phyloP scores from a whole-genome alignment of 257 asterid species.

The Thymus mandschuricus region DNA sequence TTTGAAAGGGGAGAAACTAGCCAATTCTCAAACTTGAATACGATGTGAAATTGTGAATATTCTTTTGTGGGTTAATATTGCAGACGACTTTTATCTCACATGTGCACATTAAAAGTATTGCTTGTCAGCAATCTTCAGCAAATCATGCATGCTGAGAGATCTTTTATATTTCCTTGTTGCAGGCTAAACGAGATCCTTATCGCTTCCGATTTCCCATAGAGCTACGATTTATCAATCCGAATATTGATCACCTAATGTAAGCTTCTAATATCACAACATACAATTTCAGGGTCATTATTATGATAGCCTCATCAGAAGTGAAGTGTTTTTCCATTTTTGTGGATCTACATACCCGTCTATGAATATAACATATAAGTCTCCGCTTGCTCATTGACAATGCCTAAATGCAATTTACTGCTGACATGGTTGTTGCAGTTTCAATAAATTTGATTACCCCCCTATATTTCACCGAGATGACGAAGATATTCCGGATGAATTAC shows the following conservation, averaged over 20 bases:
- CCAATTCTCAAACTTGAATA: conserved; percentile 14
- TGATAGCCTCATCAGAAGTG: conserved; percentile 15
- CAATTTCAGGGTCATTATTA: conserved; percentile 21
- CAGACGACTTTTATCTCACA: conserved; percentile 6
- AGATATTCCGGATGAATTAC: conserved; percentile 85
- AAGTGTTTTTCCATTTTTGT: conserved; percentile 10
- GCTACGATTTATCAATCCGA: conserved; percentile 90
- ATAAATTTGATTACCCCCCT: conserved; percentile 85
- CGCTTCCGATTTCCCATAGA: conserved; percentile 95
- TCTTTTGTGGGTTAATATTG: conserved; percentile 6
- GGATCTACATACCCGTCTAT: conserved; percentile 6
- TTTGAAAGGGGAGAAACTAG: conserved; percentile 4
- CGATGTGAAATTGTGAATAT: conserved; percentile 1
- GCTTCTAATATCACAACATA: conserved; percentile 33
- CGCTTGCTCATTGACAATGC: conserved; percentile 22
- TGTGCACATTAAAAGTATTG: not conserved
- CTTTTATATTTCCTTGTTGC: conserved; percentile 41
- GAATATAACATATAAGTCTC: not conserved
- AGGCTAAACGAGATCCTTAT: conserved; percentile 97
- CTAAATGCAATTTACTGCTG: conserved; percentile 28
- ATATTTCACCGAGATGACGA: conserved; percentile 89
- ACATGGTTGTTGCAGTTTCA: conserved; percentile 71
- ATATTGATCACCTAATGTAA: conserved; percentile 90
- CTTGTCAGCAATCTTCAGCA: conserved; percentile 1
- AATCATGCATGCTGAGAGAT: conserved; percentile 22